Evolutionary conservation across 768 basidiomycete genomes (phyloP).

Genomic region (Serendipita sp.): DNA sequence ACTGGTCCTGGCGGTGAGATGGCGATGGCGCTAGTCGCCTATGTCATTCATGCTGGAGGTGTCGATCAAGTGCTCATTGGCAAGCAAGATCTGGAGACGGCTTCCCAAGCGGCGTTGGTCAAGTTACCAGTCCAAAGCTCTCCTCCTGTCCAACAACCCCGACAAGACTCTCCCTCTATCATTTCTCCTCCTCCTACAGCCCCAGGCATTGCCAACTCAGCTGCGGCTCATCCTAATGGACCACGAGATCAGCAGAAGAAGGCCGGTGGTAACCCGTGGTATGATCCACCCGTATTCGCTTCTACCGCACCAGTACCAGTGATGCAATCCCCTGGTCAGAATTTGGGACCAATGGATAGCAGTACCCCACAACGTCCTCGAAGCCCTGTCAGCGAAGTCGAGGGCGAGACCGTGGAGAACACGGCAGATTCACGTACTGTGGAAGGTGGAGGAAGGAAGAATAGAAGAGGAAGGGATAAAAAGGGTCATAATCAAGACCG

Average conservation of each 20-base stretch:
- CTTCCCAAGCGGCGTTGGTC: conserved; percentile 34
- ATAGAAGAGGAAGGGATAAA: background rate
- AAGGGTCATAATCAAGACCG: background rate
- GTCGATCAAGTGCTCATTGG: conserved; percentile 78
- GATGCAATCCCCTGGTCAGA: conserved; percentile 3
- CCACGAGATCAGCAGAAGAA: conserved; percentile 12
- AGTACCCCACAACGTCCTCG: background rate
- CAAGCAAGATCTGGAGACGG: conserved; percentile 71
- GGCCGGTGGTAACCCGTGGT: conserved; percentile 7
- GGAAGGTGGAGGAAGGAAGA: background rate
- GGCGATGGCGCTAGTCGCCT: conserved; percentile 55
- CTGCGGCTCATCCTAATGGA: conserved; percentile 4
- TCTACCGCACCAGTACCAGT: conserved; percentile 10
- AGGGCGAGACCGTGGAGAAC: background rate
- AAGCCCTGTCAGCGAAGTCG: conserved; percentile 5
- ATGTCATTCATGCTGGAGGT: conserved; percentile 78
- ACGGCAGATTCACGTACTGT: background rate
- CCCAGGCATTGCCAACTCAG: conserved; percentile 10
- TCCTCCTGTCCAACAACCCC: conserved; percentile 16
- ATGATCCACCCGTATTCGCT: conserved; percentile 12
- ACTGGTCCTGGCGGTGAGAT: background rate
- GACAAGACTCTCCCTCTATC: conserved; percentile 14
- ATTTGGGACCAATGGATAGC: conserved; percentile 7
- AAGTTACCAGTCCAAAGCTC: conserved; percentile 37
- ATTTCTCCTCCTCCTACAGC: conserved; percentile 11